These are phyloP conservation scores for Silene noctiflora DNA, from an alignment of 179 eudicot species.

Conservation along the genomic window DNA sequence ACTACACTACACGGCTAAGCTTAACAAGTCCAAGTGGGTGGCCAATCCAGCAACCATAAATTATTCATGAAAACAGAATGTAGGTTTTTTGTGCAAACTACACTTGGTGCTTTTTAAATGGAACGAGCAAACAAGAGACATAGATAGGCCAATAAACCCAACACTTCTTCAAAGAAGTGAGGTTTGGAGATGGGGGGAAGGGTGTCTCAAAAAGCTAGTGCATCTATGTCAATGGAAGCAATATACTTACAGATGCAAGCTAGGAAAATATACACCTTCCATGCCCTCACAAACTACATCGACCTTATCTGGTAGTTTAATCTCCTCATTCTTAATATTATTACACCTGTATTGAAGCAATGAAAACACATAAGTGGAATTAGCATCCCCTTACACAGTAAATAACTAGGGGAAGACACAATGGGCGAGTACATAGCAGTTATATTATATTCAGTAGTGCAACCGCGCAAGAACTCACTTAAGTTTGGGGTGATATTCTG, in stretches of 20 bases:
- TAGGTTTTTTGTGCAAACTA: not conserved
- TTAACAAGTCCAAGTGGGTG: not conserved
- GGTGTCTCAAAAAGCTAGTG: not conserved
- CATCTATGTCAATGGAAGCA: conserved; percentile 10
- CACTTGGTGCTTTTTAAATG: not conserved
- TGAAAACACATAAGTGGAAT: conserved; percentile 5
- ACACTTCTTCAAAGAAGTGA: not conserved
- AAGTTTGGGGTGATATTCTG: conserved; percentile 48
- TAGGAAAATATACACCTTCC: conserved; percentile 63
- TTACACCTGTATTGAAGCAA: conserved; percentile 34
- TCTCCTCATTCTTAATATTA: conserved; percentile 32
- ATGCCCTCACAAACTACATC: conserved; percentile 61
- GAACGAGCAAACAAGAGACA: not conserved
- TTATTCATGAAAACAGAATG: not conserved
- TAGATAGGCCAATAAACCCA: not conserved
- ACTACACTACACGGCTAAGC: not conserved
- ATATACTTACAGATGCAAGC: conserved; percentile 63
- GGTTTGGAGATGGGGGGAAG: not conserved
- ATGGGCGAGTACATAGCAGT: not conserved
- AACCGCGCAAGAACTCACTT: conserved; percentile 37
- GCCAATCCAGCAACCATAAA: conserved; percentile 9
- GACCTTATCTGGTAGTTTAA: conserved; percentile 66
- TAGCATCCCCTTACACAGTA: not conserved
- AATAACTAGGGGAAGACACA: not conserved
- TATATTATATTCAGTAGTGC: conserved; percentile 3